A percentile compares a stretch with the other conserved stretches of the same genome.
phyloP scores from a whole-genome alignment of 345 rosid genomes.

The Jatropha curcas region DNA sequence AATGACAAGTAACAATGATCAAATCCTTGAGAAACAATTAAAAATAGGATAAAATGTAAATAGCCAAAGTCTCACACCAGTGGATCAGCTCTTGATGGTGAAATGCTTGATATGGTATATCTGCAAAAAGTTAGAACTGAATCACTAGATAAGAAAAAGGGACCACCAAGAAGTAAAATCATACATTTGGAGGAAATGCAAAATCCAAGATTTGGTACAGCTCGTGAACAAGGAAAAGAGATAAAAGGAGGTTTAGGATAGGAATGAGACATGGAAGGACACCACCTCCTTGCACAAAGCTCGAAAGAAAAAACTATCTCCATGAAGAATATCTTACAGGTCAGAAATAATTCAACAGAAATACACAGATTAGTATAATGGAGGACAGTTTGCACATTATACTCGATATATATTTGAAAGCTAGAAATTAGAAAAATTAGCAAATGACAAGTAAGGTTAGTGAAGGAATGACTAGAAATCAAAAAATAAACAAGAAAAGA shows the following conservation, averaged over 20 bases:
- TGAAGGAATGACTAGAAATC: too few relatives aligned
- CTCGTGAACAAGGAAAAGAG: not conserved
- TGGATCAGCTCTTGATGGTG: constrained; percentile 74
- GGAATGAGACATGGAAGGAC: not conserved
- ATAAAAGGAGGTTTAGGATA: not conserved
- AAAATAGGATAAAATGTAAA: constrained; percentile 2
- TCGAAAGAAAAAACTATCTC: not conserved
- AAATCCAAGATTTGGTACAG: not conserved
- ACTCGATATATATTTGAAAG: not conserved
- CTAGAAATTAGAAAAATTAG: too few relatives aligned
- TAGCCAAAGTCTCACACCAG: constrained; percentile 40
- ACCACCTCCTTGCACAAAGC: not conserved
- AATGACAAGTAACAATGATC: not conserved
- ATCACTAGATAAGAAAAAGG: not conserved
- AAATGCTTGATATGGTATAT: constrained; percentile 69
- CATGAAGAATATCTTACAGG: not conserved
- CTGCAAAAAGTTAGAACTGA: constrained; percentile 40
- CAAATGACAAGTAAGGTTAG: not conserved
- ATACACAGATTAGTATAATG: not conserved
- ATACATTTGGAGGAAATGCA: not conserved
- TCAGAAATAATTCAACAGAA: not conserved
- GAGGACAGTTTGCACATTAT: not conserved
- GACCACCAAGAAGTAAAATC: not conserved
- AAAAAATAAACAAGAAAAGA: too few relatives aligned
- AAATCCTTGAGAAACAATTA: not conserved